Conservation (phyloP, 1,284 basidiomycete species). For the Ustilago sp. region DNA sequence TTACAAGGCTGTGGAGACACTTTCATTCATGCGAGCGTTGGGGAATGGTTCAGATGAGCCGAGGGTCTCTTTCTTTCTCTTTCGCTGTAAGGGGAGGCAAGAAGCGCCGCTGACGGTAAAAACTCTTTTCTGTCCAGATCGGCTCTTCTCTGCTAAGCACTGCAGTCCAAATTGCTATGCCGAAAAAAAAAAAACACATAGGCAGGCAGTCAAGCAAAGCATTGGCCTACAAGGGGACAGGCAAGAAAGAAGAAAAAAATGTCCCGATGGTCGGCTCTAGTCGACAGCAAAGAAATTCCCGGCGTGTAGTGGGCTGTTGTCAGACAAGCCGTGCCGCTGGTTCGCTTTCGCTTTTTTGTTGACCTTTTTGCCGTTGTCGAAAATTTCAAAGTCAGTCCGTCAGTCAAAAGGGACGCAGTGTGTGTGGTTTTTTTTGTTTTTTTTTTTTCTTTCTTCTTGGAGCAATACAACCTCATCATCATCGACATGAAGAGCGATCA, state of each 20-base stretch:
- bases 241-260: background rate
- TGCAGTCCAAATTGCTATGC: background rate
- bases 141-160: background rate
- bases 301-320: background rate
- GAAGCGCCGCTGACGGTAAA: slow-evolving; percentile 17
- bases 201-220: background rate
- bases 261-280: slow-evolving; percentile 4
- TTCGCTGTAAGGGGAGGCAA: background rate
- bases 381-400: slow-evolving; percentile 7
- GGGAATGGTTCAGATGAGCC: slow-evolving; percentile 3
- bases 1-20: slow-evolving; percentile 7
- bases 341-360: slow-evolving; percentile 1
- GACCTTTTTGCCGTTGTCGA: background rate
- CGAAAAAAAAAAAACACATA: background rate
- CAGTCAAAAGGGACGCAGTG: background rate
- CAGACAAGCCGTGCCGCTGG: background rate
- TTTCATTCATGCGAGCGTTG: slow-evolving; percentile 6
- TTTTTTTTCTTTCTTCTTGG: background rate
- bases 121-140: background rate
- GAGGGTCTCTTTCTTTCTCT: slow-evolving; percentile 1
- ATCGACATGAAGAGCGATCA: slow-evolving; percentile 5
- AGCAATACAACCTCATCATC: background rate
- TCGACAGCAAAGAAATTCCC: slow-evolving; percentile 6
- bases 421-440: background rate
- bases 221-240: background rate